Evolutionary conservation across 768 basidiomycete genomes (phyloP).

Genomic region (Hydnomerulius pinastri): DNA sequence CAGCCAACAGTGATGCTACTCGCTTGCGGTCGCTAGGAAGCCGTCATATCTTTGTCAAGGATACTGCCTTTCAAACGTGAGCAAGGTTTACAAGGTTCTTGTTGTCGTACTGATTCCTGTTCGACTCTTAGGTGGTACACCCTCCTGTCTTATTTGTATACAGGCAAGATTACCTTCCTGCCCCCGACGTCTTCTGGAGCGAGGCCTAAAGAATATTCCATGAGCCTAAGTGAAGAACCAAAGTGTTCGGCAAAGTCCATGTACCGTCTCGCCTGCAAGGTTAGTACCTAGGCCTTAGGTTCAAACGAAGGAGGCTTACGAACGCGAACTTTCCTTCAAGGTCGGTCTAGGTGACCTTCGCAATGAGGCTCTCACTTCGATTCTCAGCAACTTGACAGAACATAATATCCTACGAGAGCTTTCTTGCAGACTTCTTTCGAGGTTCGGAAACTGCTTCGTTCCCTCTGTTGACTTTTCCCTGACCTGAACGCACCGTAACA

Average conservation of each 20-base stretch:
- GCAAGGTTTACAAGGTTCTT: not conserved
- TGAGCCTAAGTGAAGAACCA: not conserved
- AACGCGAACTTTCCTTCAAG: too few species aligned
- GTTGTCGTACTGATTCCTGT: not conserved
- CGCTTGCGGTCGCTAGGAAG: slow-evolving; percentile 20
- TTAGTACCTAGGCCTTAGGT: slow-evolving; percentile 3
- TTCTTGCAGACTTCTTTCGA: slow-evolving; percentile 17
- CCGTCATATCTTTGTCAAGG: slow-evolving; percentile 26
- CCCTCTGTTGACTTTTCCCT: too few species aligned
- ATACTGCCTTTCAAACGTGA: slow-evolving; percentile 32
- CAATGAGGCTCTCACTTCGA: slow-evolving; percentile 17
- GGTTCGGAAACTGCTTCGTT: too few species aligned
- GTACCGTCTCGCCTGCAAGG: slow-evolving; percentile 45
- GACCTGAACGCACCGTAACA: not conserved
- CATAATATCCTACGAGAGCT: slow-evolving; percentile 28
- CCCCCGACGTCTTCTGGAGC: slow-evolving; percentile 28
- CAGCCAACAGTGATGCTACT: not conserved
- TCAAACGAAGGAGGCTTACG: not conserved
- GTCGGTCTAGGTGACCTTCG: slow-evolving; percentile 20
- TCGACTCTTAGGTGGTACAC: slow-evolving; percentile 36
- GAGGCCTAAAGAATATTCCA: not conserved
- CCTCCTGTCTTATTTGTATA: slow-evolving; percentile 42
- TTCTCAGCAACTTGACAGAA: slow-evolving; percentile 18
- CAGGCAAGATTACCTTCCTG: slow-evolving; percentile 32
- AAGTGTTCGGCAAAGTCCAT: slow-evolving; percentile 46